These are phyloP conservation scores for Alternaria arborescens DNA, from an alignment of 2,329 filamentous ascomycete species.

Conservation along the genomic window DNA sequence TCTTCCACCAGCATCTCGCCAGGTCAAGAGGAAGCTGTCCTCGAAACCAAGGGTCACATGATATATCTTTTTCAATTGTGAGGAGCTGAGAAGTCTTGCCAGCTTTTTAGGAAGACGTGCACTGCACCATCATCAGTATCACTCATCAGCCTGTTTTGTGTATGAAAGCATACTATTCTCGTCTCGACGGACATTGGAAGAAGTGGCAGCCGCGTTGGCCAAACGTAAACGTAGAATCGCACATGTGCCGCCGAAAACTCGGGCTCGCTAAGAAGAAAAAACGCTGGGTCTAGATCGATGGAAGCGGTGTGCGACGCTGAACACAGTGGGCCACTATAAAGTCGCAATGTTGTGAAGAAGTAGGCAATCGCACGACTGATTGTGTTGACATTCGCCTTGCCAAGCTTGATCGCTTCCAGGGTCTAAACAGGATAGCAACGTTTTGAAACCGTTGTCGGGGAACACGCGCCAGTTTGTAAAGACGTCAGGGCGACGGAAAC, in stretches of 20 bases:
- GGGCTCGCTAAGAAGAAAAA: conserved; percentile 16
- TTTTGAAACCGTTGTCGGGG: not conserved
- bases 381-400: conserved; percentile 25
- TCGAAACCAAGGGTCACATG: conserved; percentile 45
- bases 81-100: conserved; percentile 31
- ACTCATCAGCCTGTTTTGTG: not conserved
- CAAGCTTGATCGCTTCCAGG: conserved; percentile 44
- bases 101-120: conserved; percentile 42
- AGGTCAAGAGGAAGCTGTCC: conserved; percentile 48
- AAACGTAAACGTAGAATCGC: conserved; percentile 45
- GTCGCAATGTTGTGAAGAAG: conserved; percentile 10
- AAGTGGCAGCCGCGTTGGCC: conserved; percentile 48
- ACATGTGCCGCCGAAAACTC: conserved; percentile 30
- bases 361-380: conserved; percentile 11
- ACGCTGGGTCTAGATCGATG: conserved; percentile 3
- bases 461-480: not conserved
- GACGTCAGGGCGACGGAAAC: not conserved
- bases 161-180: conserved; percentile 34
- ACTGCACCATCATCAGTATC: conserved; percentile 16
- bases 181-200: conserved; percentile 42
- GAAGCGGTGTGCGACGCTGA: conserved; percentile 8
- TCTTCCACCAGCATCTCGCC: conserved; percentile 34
- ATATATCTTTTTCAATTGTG: conserved; percentile 35
- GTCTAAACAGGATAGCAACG: conserved; percentile 39
- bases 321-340: conserved; percentile 6